Evolutionary conservation across 768 basidiomycete species (phyloP), one percentile per base, ranked within the genome.

Genomic region (Rhizopogon vinicolor): DNA sequence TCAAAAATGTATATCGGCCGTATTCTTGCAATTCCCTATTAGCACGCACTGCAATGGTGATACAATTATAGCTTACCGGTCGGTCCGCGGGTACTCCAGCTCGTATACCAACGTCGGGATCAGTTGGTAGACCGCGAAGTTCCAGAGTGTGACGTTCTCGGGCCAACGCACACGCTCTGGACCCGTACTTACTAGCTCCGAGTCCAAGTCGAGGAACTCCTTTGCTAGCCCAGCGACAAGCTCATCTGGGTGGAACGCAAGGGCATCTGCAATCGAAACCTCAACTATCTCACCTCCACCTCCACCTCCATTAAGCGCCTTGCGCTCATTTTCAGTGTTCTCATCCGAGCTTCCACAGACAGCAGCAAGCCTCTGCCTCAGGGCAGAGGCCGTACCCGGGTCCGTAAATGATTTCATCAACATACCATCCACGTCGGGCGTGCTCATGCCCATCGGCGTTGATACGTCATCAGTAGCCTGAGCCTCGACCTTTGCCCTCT

Each of bases 41-140:
- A 64, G 41, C 16, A n/a, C 41, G 31, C 16, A 44, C 10, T 39
- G n/a, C 41, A 56, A 14, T 40, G 22, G 37, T 22, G 19, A 33
- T 28, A 31, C 41, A 12, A 48, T 13, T 9, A 5, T 14, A 19
- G 72, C 82, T 49, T 64, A 91, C 91, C 78, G 74, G 33, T 90
- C 84, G 9, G 96, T 98, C 50, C 96, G 76, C 9, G 96, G 96
- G 69, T 95, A 99, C 71, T 98, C 95, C 35, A 98, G 76, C 68
- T 98, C 94, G 65, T 99, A 99, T 7, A 98, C 94, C 42, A 99
- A 78, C 0, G 93, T 93, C 13, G 97, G 97, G 44, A 91, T 85
- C 40, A 95, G 73, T 72, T 91, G 83, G 71, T 95, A 99, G 40
- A 87, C 80, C 29, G 81, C 81, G 66, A 94, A 98, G 69, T 93